Conservation (phyloP, 2,329 filamentous ascomycete species). For the Claviceps sp. region DNA sequence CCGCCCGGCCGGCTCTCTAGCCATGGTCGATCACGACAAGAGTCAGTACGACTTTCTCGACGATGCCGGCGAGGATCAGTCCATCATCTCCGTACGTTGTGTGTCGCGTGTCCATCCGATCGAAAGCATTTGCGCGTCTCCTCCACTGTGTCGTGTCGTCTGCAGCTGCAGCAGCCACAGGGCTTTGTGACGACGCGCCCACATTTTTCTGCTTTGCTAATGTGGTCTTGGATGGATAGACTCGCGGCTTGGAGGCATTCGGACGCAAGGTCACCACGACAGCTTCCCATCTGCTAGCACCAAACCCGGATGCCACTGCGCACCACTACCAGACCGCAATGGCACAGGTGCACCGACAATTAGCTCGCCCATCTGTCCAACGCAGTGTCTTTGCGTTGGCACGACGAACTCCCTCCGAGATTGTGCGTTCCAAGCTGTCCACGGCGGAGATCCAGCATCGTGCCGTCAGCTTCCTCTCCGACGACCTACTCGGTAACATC, state of each 20-base stretch:
- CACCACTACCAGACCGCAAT: conserved; percentile 77
- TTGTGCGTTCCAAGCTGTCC: conserved; percentile 84
- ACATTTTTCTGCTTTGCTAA: conserved; percentile 4
- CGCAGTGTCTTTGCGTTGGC: conserved; percentile 85
- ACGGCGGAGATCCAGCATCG: conserved; percentile 88
- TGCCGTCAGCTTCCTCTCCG: conserved; percentile 74
- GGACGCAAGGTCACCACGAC: conserved; percentile 90
- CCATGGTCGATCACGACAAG: conserved; percentile 30
- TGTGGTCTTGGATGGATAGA: conserved; percentile 33
- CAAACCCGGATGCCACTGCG: conserved; percentile 37
- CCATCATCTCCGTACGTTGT: conserved; percentile 27
- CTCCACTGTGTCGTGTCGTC: neutral
- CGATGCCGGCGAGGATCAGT: conserved; percentile 34
- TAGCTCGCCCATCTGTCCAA: conserved; percentile 72
- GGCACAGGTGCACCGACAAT: conserved; percentile 77
- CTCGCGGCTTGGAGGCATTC: conserved; percentile 82
- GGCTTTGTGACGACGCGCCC: too few species aligned
- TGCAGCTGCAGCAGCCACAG: too few species aligned
- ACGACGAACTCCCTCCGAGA: conserved; percentile 80
- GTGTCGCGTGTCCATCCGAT: neutral
- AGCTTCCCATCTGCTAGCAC: conserved; percentile 75
- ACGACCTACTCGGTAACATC: conserved; percentile 80
- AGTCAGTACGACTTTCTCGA: conserved; percentile 31
- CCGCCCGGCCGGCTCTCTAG: conserved; percentile 8
- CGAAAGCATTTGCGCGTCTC: neutral